Conservation (phyloP, 2,329 filamentous ascomycete genomes). For the Xylaria sp. region DNA sequence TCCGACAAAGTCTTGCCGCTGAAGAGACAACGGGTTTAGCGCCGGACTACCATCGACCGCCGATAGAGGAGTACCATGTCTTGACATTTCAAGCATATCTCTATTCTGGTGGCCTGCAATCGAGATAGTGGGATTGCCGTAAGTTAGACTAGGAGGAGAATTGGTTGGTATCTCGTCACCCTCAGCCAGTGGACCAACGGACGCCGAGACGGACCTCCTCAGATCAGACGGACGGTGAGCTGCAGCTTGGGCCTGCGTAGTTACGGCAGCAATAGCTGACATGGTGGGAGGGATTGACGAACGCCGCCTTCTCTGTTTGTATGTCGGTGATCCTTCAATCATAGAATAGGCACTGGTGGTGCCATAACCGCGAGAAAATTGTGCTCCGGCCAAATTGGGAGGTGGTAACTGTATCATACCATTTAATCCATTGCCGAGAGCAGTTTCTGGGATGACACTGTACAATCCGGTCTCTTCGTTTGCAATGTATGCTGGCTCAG, state of each 20-base stretch:
- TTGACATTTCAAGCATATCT: constrained; percentile 83
- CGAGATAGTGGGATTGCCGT: constrained; percentile 74
- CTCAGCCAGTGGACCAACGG: constrained; percentile 83
- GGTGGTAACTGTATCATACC: constrained; percentile 91
- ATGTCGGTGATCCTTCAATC: constrained; percentile 97
- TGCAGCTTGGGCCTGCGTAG: constrained; percentile 63
- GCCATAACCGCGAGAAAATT: constrained; percentile 79
- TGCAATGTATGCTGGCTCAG: constrained; percentile 95
- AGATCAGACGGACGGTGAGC: constrained; percentile 88
- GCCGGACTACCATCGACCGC: constrained; percentile 84
- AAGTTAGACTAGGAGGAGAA: constrained; percentile 80
- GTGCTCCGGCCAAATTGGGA: constrained; percentile 81
- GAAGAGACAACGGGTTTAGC: constrained; percentile 74
- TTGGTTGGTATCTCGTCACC: constrained; percentile 81
- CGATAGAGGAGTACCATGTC: constrained; percentile 89
- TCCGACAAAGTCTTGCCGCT: constrained; percentile 75
- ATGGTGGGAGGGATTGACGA: constrained; percentile 90
- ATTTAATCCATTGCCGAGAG: constrained; percentile 78
- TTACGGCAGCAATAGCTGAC: constrained; percentile 73
- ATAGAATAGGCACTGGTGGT: constrained; percentile 89
- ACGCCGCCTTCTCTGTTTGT: constrained; percentile 94
- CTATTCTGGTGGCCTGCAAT: constrained; percentile 75
- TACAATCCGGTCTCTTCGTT: constrained; percentile 98
- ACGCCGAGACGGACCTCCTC: constrained; percentile 87
- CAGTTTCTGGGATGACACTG: constrained; percentile 88